Percentiles rank a stretch among this genome's conserved stretches.
Conservation (phyloP, 2,329 filamentous ascomycete species). For the Trichoderma atroviride region DNA sequence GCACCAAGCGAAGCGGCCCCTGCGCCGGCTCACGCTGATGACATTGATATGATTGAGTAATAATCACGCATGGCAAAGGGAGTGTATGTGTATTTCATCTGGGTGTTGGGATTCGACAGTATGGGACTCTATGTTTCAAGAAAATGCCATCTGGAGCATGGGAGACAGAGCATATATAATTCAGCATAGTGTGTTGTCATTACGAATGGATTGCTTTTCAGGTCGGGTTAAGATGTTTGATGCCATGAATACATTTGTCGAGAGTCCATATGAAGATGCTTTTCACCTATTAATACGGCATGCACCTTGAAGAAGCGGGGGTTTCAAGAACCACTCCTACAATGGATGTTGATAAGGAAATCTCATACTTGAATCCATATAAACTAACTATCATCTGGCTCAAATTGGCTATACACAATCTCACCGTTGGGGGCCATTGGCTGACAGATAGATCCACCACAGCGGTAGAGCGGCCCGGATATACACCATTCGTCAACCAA, state of each 20-base stretch:
- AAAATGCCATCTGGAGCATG: conserved; percentile 19
- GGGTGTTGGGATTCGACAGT: conserved; percentile 18
- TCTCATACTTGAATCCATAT: background rate
- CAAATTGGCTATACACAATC: background rate
- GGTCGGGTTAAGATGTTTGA: conserved; percentile 11
- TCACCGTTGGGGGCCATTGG: background rate
- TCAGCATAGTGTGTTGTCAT: conserved; percentile 20
- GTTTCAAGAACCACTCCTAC: background rate
- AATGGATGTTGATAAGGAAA: background rate
- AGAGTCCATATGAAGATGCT: background rate
- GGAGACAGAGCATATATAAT: conserved; percentile 20
- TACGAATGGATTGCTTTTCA: conserved; percentile 15
- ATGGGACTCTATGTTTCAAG: conserved; percentile 14
- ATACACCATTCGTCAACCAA: conserved; percentile 10
- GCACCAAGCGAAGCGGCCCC: conserved; percentile 41
- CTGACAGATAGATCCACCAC: background rate
- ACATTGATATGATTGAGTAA: conserved; percentile 73
- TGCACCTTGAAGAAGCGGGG: background rate
- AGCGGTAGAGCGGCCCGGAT: conserved; percentile 4
- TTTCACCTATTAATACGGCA: background rate
- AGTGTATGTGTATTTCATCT: conserved; percentile 32
- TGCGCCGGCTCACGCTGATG: conserved; percentile 47
- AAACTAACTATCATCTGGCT: background rate
- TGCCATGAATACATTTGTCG: background rate
- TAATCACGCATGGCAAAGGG: conserved; percentile 28